Conservation (phyloP, 306 rosid species). For the Medicago lupulina region DNA sequence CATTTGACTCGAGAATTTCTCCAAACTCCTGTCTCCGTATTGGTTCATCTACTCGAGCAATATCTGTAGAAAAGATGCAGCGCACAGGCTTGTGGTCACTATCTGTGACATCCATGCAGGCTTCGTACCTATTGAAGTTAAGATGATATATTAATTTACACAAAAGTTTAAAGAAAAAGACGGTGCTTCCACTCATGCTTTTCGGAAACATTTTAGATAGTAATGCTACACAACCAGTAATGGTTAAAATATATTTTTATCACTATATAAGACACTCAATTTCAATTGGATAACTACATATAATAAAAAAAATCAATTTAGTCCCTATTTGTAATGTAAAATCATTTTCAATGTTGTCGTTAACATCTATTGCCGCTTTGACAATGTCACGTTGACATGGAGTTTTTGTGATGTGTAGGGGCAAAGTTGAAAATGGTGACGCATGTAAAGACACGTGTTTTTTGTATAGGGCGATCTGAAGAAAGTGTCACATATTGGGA, state of each 20-base stretch:
- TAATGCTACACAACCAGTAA: background rate
- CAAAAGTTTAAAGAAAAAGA: conserved; percentile 34
- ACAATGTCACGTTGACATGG: conserved; percentile 7
- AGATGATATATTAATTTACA: conserved; percentile 34
- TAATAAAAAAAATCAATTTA: background rate
- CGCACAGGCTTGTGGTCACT: conserved; percentile 99
- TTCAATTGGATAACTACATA: conserved; percentile 7
- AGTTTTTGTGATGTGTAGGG: conserved; percentile 13
- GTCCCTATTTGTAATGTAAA: conserved; percentile 12
- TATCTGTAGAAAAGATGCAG: conserved; percentile 76
- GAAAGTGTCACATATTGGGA: background rate
- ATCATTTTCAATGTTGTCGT: conserved; percentile 17
- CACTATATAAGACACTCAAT: background rate
- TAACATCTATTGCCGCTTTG: background rate
- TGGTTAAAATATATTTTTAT: conserved; percentile 28
- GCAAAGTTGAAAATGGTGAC: background rate
- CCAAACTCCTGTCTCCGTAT: conserved; percentile 90
- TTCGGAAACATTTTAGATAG: conserved; percentile 4
- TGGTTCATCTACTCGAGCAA: conserved; percentile 93
- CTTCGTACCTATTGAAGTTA: conserved; percentile 75
- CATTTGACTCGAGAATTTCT: conserved; percentile 76
- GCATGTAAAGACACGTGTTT: background rate
- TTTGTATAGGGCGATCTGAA: background rate
- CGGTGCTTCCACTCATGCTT: conserved; percentile 4
- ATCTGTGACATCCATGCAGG: conserved; percentile 97